Percentiles rank a stretch among this genome's conserved stretches.
phyloP scores from a whole-genome alignment of 176 grass and related monocot species.

The Triticum monococcum region DNA sequence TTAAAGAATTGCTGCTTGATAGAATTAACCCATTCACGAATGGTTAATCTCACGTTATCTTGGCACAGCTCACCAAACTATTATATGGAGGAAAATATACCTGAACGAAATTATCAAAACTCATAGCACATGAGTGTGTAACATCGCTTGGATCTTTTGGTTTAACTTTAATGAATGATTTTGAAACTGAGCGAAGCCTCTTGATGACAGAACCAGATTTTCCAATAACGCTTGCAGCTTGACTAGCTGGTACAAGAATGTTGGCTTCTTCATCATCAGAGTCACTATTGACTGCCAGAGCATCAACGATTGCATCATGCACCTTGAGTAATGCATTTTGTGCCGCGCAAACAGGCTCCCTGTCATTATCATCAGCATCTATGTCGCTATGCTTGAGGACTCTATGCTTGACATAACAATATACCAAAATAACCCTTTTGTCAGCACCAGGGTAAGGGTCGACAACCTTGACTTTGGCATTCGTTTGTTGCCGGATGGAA shows the following conservation, averaged over 20 bases:
- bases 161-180: constrained; percentile 76
- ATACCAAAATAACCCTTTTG: constrained; percentile 84
- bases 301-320: constrained; percentile 81
- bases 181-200: constrained; percentile 55
- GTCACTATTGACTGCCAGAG: constrained; percentile 46
- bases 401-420: constrained; percentile 65
- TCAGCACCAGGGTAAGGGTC: constrained; percentile 88
- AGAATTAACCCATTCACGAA: background rate
- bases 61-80: constrained; percentile 13
- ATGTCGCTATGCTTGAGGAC: constrained; percentile 53
- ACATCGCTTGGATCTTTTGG: constrained; percentile 69
- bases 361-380: constrained; percentile 53
- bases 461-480: constrained; percentile 83
- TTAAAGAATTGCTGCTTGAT: constrained; percentile 2
- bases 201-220: constrained; percentile 87
- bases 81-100: constrained; percentile 43
- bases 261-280: constrained; percentile 66
- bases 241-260: constrained; percentile 89
- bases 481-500: constrained; percentile 71
- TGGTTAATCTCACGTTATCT: background rate
- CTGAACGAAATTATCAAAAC: constrained; percentile 92
- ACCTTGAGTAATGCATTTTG: constrained; percentile 88
- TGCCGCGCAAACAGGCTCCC: constrained; percentile 64
- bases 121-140: constrained; percentile 83
- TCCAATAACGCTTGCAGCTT: constrained; percentile 84